These are phyloP conservation scores for Picea glauca DNA, from an alignment of 75 land plant species.

Conservation along the genomic window DNA sequence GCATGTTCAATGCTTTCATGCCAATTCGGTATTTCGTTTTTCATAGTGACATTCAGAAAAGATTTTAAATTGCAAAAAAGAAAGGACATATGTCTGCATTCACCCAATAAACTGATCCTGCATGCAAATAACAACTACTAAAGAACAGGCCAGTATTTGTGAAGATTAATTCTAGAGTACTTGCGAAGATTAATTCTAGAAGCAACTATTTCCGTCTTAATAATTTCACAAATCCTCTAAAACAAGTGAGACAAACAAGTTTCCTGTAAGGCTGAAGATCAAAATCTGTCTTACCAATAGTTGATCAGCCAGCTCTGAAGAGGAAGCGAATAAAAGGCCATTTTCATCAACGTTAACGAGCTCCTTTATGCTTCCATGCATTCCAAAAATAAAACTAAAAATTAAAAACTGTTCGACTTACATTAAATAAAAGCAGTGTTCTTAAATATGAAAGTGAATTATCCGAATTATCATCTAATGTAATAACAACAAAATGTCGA, in stretches of 20 bases:
- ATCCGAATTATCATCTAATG: conserved; percentile 5
- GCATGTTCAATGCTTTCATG: neutral
- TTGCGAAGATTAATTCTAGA: neutral
- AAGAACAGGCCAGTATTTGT: neutral
- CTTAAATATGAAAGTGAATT: conserved; percentile 1
- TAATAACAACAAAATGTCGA: neutral
- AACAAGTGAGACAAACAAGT: neutral
- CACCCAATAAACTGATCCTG: no score
- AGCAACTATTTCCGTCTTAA: neutral
- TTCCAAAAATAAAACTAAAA: neutral
- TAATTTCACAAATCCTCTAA: neutral
- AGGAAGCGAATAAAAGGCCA: conserved; percentile 92
- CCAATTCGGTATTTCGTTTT: no score
- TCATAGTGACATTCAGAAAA: no score
- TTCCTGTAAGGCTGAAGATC: neutral
- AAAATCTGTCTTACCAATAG: conserved; percentile 56
- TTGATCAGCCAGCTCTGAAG: conserved; percentile 92
- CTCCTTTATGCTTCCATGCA: conserved; percentile 66
- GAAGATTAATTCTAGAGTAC: no score
- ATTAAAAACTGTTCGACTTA: neutral
- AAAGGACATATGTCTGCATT: no score
- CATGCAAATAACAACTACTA: neutral
- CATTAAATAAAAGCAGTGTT: neutral
- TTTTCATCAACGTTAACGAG: conserved; percentile 84
- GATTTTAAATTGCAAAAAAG: no score